phyloP scores from a whole-genome alignment of 495 filamentous ascomycete genomes.

The Xylaria grammica region DNA sequence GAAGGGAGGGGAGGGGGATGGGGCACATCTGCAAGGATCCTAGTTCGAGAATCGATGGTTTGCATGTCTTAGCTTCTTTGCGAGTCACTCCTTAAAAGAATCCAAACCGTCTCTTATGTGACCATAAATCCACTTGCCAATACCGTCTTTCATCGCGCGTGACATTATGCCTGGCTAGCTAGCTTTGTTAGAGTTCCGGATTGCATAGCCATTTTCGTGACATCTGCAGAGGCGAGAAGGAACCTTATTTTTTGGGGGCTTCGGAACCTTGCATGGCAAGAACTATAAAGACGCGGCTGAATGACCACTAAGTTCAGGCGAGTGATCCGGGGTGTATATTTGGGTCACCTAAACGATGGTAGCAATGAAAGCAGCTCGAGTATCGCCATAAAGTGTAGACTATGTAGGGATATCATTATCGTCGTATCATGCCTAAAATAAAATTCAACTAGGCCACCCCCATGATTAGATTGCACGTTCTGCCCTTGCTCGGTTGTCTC shows the following conservation, averaged over 20 bases:
- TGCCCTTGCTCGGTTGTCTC: slow-evolving; percentile 74
- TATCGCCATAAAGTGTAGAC: background rate
- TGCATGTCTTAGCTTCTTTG: background rate
- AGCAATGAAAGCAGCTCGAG: no score
- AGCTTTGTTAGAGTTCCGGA: no score
- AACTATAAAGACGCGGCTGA: no score
- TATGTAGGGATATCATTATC: background rate
- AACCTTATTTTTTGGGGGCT: no score
- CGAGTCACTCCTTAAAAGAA: slow-evolving; percentile 23
- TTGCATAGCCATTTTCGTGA: no score
- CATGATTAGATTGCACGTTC: slow-evolving; percentile 45
- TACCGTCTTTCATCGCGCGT: background rate
- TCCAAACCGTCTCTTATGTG: slow-evolving; percentile 11
- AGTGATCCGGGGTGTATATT: no score
- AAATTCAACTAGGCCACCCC: background rate
- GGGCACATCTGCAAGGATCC: background rate
- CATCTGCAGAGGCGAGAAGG: no score
- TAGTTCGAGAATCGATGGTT: background rate
- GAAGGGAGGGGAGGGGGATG: background rate
- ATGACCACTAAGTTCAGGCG: no score
- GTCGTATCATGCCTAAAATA: background rate
- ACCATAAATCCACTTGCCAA: background rate
- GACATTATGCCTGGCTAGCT: background rate
- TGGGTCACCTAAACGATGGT: no score
- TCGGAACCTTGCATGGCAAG: no score